Evolutionary conservation across 371 early-diverging fungal genomes (phyloP).

Genomic region (Phascolomyces articulosus): DNA sequence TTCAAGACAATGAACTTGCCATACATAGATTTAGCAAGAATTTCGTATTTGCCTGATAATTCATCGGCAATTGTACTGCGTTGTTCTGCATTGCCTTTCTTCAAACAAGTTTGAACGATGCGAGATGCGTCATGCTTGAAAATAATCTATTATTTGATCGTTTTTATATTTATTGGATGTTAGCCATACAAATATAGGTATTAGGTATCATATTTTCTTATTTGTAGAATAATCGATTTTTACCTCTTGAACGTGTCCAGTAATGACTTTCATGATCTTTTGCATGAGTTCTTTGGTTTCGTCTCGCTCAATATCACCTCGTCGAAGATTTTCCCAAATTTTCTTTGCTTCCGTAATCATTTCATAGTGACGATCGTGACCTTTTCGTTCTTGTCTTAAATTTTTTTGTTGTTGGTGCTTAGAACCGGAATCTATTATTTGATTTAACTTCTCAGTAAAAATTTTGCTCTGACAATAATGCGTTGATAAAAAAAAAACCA

Average conservation of each 20-base stretch:
- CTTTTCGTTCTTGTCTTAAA: constrained; percentile 63
- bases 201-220: neutral
- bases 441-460: neutral
- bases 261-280: constrained; percentile 79
- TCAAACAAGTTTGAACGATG: constrained; percentile 90
- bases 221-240: neutral
- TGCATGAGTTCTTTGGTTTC: constrained; percentile 72
- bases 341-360: constrained; percentile 77
- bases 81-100: constrained; percentile 84
- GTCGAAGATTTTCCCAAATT: constrained; percentile 88
- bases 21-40: constrained; percentile 81
- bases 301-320: constrained; percentile 66
- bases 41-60: constrained; percentile 75
- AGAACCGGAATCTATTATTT: constrained; percentile 4
- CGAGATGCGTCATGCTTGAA: constrained; percentile 97
- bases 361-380: constrained; percentile 71
- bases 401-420: constrained; percentile 15
- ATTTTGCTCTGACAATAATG: neutral
- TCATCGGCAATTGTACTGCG: constrained; percentile 82
- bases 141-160: constrained; percentile 57
- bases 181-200: no score
- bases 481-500: neutral
- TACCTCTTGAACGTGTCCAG: constrained; percentile 85
- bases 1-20: constrained; percentile 89
- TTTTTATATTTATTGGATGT: neutral